A percentile compares a stretch with the other conserved stretches of the same genome.
These are phyloP conservation scores for Porphyrellus cyaneotinctus DNA, from an alignment of 768 basidiomycete species.

Conservation along the genomic window DNA sequence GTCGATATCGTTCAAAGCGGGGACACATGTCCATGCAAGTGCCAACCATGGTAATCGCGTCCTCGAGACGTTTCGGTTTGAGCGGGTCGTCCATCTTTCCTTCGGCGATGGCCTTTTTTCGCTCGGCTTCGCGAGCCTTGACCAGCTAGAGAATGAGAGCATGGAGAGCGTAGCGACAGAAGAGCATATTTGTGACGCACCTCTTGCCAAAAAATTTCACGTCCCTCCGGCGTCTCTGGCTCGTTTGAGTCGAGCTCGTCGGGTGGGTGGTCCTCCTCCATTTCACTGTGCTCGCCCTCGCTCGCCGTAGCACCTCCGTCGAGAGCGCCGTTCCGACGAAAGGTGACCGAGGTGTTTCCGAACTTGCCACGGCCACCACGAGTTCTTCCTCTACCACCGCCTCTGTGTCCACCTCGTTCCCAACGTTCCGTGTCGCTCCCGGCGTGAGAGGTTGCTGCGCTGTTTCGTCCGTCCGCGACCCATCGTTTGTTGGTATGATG, in stretches of 20 bases:
- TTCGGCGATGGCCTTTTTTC: slow-evolving; percentile 69
- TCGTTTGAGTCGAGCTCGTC: slow-evolving; percentile 43
- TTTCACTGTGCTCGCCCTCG: slow-evolving; percentile 34
- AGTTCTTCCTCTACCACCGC: slow-evolving; percentile 46
- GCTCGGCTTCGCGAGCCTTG: slow-evolving; percentile 67
- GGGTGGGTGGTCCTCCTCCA: slow-evolving; percentile 30
- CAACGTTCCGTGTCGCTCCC: slow-evolving; percentile 49
- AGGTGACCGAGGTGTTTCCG: slow-evolving; percentile 38
- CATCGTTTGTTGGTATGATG: slow-evolving; percentile 58
- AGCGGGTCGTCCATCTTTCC: slow-evolving; percentile 88
- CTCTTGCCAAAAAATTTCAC: slow-evolving; percentile 69
- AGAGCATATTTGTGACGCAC: slow-evolving; percentile 37
- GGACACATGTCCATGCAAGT: slow-evolving; percentile 96
- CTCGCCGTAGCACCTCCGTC: slow-evolving; percentile 32
- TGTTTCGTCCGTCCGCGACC: slow-evolving; percentile 43
- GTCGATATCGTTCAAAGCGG: slow-evolving; percentile 84
- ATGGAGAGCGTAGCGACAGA: slow-evolving; percentile 21
- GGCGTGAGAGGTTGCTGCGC: slow-evolving; percentile 34
- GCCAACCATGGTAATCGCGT: slow-evolving; percentile 90
- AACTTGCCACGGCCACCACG: slow-evolving; percentile 36
- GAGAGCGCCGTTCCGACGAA: slow-evolving; percentile 25
- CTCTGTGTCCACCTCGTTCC: slow-evolving; percentile 60
- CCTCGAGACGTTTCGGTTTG: slow-evolving; percentile 74
- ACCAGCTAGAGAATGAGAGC: slow-evolving; percentile 46
- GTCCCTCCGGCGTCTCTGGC: slow-evolving; percentile 57